phyloP scores from a whole-genome alignment of 768 basidiomycete species.

The Macrocybe gigantea region DNA sequence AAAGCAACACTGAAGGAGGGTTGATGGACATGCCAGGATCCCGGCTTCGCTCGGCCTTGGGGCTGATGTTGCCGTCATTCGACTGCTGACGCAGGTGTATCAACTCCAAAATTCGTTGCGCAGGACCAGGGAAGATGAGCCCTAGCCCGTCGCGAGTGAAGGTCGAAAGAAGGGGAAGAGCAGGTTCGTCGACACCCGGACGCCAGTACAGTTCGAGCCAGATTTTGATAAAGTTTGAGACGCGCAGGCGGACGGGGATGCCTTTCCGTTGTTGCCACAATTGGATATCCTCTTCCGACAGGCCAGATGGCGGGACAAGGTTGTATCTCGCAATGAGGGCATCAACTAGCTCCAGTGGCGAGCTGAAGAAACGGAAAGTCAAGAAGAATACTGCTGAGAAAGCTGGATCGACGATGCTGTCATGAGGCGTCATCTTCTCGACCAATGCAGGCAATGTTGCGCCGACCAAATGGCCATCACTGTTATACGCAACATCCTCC shows the following conservation, averaged over 20 bases:
- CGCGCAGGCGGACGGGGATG: conserved; percentile 83
- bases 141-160: conserved; percentile 62
- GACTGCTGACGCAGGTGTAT: conserved; percentile 49
- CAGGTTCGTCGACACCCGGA: conserved; percentile 61
- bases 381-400: conserved; percentile 91
- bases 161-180: conserved; percentile 47
- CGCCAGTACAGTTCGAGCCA: conserved; percentile 96
- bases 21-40: conserved; percentile 75
- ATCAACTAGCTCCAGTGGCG: conserved; percentile 70
- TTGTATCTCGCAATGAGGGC: conserved; percentile 82
- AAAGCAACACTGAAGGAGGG: conserved; percentile 37
- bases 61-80: conserved; percentile 42
- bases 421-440: conserved; percentile 97
- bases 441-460: conserved; percentile 86
- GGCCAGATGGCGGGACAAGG: conserved; percentile 54
- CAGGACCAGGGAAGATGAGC: conserved; percentile 59
- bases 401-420: conserved; percentile 80
- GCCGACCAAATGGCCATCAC: conserved; percentile 85
- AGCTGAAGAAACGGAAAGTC: conserved; percentile 89
- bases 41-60: conserved; percentile 57
- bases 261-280: conserved; percentile 87
- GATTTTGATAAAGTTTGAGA: conserved; percentile 88
- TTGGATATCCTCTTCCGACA: conserved; percentile 54
- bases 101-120: conserved; percentile 68
- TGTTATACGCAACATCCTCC: conserved; percentile 86